Percentiles rank a stretch among this genome's conserved stretches.
phyloP scores from a whole-genome alignment of 2,329 filamentous ascomycete genomes.

The Hypoxylon sp. region DNA sequence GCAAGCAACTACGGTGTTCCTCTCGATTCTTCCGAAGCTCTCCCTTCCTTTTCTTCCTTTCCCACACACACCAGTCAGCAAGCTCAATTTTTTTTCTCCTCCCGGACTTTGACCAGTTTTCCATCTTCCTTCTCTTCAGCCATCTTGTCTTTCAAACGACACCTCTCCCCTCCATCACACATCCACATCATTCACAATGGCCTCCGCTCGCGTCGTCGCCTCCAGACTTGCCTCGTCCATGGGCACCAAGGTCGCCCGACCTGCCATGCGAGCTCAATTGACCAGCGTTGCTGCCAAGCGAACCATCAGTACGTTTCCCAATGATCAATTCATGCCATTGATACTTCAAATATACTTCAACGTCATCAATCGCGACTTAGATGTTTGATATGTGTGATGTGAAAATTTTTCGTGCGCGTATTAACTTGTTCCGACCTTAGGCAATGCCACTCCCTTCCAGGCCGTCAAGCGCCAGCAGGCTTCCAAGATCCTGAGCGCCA shows the following conservation, averaged over 20 bases:
- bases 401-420: slow-evolving; percentile 31
- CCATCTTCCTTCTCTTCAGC: slow-evolving; percentile 47
- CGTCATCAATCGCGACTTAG: slow-evolving; percentile 41
- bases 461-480: slow-evolving; percentile 82
- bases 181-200: slow-evolving; percentile 77
- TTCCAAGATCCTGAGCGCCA: slow-evolving; percentile 75
- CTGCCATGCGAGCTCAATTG: slow-evolving; percentile 76
- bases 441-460: slow-evolving; percentile 75
- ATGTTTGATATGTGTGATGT: slow-evolving; percentile 11
- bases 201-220: slow-evolving; percentile 81
- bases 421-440: slow-evolving; percentile 56
- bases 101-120: slow-evolving; percentile 44
- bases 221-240: slow-evolving; percentile 83
- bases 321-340: slow-evolving; percentile 33
- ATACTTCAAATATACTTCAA: slow-evolving; percentile 6
- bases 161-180: slow-evolving; percentile 60
- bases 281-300: slow-evolving; percentile 77
- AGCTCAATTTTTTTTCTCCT: slow-evolving; percentile 51
- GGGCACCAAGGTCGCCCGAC: slow-evolving; percentile 83
- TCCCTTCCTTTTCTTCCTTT: slow-evolving; percentile 52
- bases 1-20: slow-evolving; percentile 31
- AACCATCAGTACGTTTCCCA: slow-evolving; percentile 76
- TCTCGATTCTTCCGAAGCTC: slow-evolving; percentile 52
- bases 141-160: slow-evolving; percentile 55
- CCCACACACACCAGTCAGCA: slow-evolving; percentile 51